Conservation (phyloP, 495 filamentous ascomycete genomes). For the Aspergillus wentii region DNA sequence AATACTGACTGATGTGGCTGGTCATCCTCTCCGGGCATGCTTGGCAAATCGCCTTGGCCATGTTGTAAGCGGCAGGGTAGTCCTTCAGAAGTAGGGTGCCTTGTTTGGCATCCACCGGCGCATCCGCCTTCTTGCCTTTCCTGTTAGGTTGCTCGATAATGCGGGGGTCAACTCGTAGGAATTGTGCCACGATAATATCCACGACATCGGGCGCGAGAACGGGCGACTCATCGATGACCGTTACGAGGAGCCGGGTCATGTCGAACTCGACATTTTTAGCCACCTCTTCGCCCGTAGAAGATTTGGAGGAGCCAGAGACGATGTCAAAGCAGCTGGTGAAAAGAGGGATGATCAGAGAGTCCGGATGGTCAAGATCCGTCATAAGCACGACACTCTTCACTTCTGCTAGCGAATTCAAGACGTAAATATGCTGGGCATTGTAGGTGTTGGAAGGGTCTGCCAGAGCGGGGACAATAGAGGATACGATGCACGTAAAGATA, state of each 20-base stretch:
- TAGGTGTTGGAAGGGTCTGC: slow-evolving; percentile 86
- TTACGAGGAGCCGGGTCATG: slow-evolving; percentile 80
- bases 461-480: slow-evolving; percentile 75
- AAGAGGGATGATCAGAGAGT: slow-evolving; percentile 69
- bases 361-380: slow-evolving; percentile 79
- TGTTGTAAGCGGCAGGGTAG: slow-evolving; percentile 86
- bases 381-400: slow-evolving; percentile 93
- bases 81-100: slow-evolving; percentile 78
- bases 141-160: slow-evolving; percentile 37
- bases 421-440: slow-evolving; percentile 86
- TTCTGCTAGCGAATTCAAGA: slow-evolving; percentile 81
- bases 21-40: slow-evolving; percentile 90
- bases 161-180: slow-evolving; percentile 74
- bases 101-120: slow-evolving; percentile 63
- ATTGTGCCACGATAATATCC: slow-evolving; percentile 94
- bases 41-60: slow-evolving; percentile 93
- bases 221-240: slow-evolving; percentile 79
- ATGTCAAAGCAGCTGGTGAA: slow-evolving; percentile 91
- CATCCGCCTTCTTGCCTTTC: slow-evolving; percentile 58
- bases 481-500: slow-evolving; percentile 86
- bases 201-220: slow-evolving; percentile 77
- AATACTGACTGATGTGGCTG: slow-evolving; percentile 89
- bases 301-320: slow-evolving; percentile 70
- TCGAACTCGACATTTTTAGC: slow-evolving; percentile 88
- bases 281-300: slow-evolving; percentile 69